Percentiles rank a stretch among this genome's conserved stretches.
Evolutionary conservation across 2,329 filamentous ascomycete genomes (phyloP).

Genomic region (Monilinia fructigena): DNA sequence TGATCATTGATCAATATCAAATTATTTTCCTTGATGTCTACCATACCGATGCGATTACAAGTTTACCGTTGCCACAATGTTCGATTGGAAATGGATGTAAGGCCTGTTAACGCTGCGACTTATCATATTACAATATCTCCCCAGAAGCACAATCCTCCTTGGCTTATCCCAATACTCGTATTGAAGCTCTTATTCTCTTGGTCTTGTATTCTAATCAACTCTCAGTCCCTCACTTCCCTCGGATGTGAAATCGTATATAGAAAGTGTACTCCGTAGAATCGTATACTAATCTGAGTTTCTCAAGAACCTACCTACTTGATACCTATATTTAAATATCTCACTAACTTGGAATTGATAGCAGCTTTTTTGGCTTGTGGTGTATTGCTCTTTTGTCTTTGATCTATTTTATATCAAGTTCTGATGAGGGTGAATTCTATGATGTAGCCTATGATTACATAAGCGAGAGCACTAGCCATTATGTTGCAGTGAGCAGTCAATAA

Average conservation of each 20-base stretch:
- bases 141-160: background rate
- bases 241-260: no score
- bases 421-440: background rate
- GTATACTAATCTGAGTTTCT: no score
- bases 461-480: slow-evolving; percentile 12
- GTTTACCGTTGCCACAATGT: no score
- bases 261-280: no score
- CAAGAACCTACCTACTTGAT: no score
- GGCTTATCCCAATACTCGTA: background rate
- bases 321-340: no score
- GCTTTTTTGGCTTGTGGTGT: no score
- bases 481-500: slow-evolving; percentile 15
- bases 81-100: background rate
- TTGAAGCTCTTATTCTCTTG: background rate
- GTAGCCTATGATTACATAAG: slow-evolving; percentile 11
- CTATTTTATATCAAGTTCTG: no score
- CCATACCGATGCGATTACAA: background rate
- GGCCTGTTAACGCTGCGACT: background rate
- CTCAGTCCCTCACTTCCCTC: background rate
- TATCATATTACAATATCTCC: background rate
- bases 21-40: slow-evolving; percentile 17
- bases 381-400: no score
- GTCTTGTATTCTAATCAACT: background rate
- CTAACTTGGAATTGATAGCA: no score
- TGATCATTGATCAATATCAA: slow-evolving; percentile 7